Conservation (phyloP, 345 rosid species). For the Angophora floribunda region DNA sequence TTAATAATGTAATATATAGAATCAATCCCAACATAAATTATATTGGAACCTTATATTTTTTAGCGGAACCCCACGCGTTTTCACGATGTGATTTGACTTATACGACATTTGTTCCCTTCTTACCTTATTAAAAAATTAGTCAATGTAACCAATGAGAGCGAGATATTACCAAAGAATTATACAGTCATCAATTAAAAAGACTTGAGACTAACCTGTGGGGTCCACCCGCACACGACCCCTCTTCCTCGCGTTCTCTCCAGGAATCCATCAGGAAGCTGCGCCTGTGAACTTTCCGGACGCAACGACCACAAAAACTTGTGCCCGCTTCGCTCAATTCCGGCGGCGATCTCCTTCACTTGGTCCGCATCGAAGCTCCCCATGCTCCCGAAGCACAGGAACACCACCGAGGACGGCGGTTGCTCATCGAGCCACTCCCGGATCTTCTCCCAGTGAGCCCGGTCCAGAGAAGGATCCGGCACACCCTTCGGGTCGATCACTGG, state of each 20-base stretch:
- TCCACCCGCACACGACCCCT: conserved; percentile 29
- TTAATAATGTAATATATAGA: neutral
- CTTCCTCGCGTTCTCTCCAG: conserved; percentile 5
- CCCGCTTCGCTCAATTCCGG: conserved; percentile 25
- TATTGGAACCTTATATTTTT: neutral
- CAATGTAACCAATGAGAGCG: neutral
- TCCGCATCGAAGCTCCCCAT: conserved; percentile 9
- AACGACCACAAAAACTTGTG: conserved; percentile 32
- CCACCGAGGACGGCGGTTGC: conserved; percentile 29
- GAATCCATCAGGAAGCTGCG: conserved; percentile 21
- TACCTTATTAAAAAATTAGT: neutral
- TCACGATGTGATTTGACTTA: neutral
- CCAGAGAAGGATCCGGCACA: conserved; percentile 4
- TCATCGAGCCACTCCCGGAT: conserved; percentile 39
- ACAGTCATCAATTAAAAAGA: neutral
- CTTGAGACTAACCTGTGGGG: conserved; percentile 10
- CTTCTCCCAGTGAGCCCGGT: neutral
- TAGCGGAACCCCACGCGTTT: fast-evolving
- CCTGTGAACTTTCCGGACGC: neutral
- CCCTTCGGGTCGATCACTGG: neutral
- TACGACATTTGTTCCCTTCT: neutral
- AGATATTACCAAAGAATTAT: neutral
- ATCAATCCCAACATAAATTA: neutral
- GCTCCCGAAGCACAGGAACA: conserved; percentile 47
- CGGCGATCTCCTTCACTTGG: conserved; percentile 36